Base-by-base conservation (phyloP, 768 basidiomycete species). In the Boletus subcaerulescens region DNA sequence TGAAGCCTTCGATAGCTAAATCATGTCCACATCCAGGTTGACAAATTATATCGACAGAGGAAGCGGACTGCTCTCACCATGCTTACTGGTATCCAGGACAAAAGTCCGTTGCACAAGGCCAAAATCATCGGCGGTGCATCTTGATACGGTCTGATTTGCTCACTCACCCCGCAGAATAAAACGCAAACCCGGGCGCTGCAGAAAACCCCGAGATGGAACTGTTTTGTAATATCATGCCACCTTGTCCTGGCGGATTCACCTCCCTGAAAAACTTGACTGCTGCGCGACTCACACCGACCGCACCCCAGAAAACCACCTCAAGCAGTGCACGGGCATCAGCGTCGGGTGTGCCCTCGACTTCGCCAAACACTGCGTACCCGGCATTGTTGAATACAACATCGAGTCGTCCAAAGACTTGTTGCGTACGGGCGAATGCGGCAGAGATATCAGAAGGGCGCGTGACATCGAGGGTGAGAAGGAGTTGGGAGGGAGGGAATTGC, bases 341-440 rank as follows among this genome's bases (percentile, higher is more conserved):
- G 6, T 70, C 68, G 3, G 69, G 57, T 13, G 65, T 68, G 18
- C 59, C 66, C 59, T 77, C 77, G 24, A 71, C 60, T 42, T 76
- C 73, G 8, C 64, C 65, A 1, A 71, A 29, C 9, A 71, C 40
- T 0, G 44, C 60, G 26, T 61, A 66, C 36, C 58, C 66, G 52
- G 77, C 77, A 57, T 79, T 80, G 63, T 72, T 76, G 63, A 73
- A 73, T 5, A 79, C 76, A 45, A 78, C 73, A 53, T 78, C 77
- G 26, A 78, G 62, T 14, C 73, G 56, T 3, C 74, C 73, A 60
- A 77, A 78, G 7, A 56, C 55, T 12, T 65, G 61, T 36, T 66
- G 64, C 0, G 71, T 67, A 9, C 55, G 51, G 0, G 56, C 46
- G 50, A 80, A 79, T 0, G 72, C 76, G 2, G 59, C 56, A 9